Base-by-base conservation (phyloP, 768 basidiomycete genomes). In the Mycena galopus region DNA sequence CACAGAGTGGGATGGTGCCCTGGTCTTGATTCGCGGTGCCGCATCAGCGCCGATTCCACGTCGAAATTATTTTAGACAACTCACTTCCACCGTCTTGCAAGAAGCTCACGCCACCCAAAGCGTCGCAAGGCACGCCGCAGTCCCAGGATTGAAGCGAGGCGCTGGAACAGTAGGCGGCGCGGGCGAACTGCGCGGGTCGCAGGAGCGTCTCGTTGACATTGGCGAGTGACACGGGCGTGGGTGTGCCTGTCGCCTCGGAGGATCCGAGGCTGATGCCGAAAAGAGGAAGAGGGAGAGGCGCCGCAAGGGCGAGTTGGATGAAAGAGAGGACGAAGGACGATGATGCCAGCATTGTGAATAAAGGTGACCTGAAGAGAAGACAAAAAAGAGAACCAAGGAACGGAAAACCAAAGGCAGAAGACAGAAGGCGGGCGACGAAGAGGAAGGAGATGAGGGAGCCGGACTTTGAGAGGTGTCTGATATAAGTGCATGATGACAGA, bases 141-240 rank as follows among this genome's bases (percentile, higher is more conserved):
- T 8, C 56, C 80, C 78, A 81, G 53, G 76, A 79, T 33, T 73
- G 69, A 12, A 86, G 78, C 6, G 79, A 77, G 0, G 65, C 75
- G 21, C 76, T 75, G 16, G 81, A 77, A 75, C 84, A 86, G 68
- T 86, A 87, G 27, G 80, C 83, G 19, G 83, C 79, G 0, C 82
- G 83, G 8, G 75, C 71, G 71, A 86, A 86, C 50, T 78, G 72
- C 1, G 83, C 84, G 11, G 84, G 81, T 1, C 82, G 79, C 8
- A 77, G 32, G 42, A 73, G 68, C 0, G 73, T 73, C 37, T 65
- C 58, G 64, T 70, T 73, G 39, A 57, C 64, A 7, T 68, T 70
- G 9, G 50, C 59, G 29, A 70, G 58, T 8, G 68, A 66, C 16
- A 73, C 27, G 19, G 68, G 59, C 30, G 73, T 66, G 30, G 72